Evolutionary conservation across 1,139 yeast species (phyloP).

Genomic region (Meyerozyma smithsonii): DNA sequence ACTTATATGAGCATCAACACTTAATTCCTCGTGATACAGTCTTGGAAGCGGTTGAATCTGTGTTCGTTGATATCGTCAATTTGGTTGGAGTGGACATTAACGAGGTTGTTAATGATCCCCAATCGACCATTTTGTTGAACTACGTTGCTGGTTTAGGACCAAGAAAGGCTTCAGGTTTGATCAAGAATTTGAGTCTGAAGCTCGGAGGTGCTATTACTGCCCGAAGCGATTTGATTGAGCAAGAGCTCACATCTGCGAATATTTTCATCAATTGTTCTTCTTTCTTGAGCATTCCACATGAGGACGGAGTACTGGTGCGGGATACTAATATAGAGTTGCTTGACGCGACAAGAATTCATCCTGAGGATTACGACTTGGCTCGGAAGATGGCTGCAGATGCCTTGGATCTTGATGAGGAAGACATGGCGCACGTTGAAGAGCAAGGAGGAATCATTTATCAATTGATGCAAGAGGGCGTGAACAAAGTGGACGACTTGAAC

Average conservation of each 20-base stretch:
- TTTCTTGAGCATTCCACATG: slow-evolving; percentile 77
- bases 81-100: slow-evolving; percentile 92
- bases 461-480: slow-evolving; percentile 77
- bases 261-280: slow-evolving; percentile 91
- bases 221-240: slow-evolving; percentile 75
- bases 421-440: slow-evolving; percentile 70
- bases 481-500: slow-evolving; percentile 80
- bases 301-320: slow-evolving; percentile 41
- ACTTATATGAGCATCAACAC: slow-evolving; percentile 72
- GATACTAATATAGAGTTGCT: slow-evolving; percentile 70
- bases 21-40: slow-evolving; percentile 63
- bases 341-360: slow-evolving; percentile 95
- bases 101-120: slow-evolving; percentile 75
- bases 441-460: slow-evolving; percentile 83
- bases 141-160: slow-evolving; percentile 92
- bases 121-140: slow-evolving; percentile 65
- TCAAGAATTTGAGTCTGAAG: slow-evolving; percentile 74
- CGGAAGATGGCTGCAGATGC: slow-evolving; percentile 98
- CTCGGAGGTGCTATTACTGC: slow-evolving; percentile 62
- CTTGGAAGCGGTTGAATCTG: slow-evolving; percentile 67
- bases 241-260: slow-evolving; percentile 70
- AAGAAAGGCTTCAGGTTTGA: slow-evolving; percentile 83
- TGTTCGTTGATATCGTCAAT: slow-evolving; percentile 85
- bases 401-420: slow-evolving; percentile 91
- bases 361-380: slow-evolving; percentile 94